A percentile compares a stretch with the other conserved stretches of the same genome.
phyloP scores from a whole-genome alignment of 768 basidiomycete species.

The Erythrobasidium yunnanense region DNA sequence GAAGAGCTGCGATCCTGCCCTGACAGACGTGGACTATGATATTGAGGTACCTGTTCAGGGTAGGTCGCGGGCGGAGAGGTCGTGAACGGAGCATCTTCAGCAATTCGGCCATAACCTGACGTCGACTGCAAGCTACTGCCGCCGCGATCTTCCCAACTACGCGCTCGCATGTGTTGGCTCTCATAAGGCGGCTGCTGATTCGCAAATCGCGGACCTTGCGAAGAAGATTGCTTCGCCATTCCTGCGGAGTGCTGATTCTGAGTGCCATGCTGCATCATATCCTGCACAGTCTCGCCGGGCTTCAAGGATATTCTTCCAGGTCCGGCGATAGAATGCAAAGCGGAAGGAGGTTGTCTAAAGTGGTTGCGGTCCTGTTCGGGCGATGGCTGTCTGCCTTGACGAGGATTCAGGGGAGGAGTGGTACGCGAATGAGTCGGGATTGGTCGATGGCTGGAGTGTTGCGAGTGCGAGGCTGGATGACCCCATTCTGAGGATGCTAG shows the following conservation, averaged over 20 bases:
- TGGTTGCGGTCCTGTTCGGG: not conserved
- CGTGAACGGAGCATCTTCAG: constrained; percentile 7
- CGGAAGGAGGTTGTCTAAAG: not conserved
- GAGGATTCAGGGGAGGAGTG: not conserved
- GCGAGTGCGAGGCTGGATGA: no score
- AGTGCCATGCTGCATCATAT: not conserved
- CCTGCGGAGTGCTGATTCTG: constrained; percentile 5
- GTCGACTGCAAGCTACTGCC: no score
- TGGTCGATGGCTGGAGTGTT: no score
- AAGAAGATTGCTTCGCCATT: no score
- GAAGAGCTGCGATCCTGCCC: not conserved
- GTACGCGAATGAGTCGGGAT: not conserved
- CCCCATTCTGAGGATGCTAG: not conserved
- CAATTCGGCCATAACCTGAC: no score
- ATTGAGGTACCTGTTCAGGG: not conserved
- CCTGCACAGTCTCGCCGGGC: constrained; percentile 18
- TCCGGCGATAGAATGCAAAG: not conserved
- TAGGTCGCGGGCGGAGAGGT: not conserved
- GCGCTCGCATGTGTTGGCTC: no score
- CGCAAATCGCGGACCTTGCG: no score
- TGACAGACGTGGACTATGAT: not conserved
- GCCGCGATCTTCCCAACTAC: no score
- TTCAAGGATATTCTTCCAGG: not conserved
- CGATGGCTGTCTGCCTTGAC: not conserved
- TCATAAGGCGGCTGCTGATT: no score